phyloP scores from a whole-genome alignment of 495 filamentous ascomycete genomes.

The Pseudevernia furfuracea region DNA sequence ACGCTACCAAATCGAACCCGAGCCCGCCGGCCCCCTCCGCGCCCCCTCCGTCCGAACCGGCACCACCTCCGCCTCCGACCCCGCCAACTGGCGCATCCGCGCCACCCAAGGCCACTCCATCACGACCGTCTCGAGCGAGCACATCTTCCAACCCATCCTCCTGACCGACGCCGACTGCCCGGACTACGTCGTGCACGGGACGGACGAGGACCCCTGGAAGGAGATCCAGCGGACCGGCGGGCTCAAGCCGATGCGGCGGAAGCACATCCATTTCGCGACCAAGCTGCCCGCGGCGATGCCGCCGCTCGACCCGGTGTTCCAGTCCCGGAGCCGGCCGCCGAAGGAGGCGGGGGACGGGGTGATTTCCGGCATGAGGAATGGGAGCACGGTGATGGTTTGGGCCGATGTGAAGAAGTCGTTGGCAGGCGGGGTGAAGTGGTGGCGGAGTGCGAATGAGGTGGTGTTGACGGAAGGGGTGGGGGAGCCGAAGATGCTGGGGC shows the following conservation, averaged over 20 bases:
- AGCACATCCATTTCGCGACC: constrained; percentile 80
- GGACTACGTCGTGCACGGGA: constrained; percentile 71
- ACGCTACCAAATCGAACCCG: constrained; percentile 58
- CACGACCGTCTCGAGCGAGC: constrained; percentile 54
- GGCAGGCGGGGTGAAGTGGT: constrained; percentile 66
- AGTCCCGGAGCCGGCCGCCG: constrained; percentile 8
- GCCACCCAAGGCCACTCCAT: constrained; percentile 84
- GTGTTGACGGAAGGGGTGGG: constrained; percentile 41
- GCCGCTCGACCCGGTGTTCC: constrained; percentile 23
- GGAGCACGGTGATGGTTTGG: constrained; percentile 66
- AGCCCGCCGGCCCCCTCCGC: constrained; percentile 55
- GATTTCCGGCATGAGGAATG: constrained; percentile 75
- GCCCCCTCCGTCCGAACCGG: constrained; percentile 9
- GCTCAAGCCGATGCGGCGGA: constrained; percentile 68
- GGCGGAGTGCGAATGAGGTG: constrained; percentile 80
- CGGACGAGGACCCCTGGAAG: constrained; percentile 68
- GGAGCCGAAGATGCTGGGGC: constrained; percentile 43
- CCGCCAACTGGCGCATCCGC: constrained; percentile 74
- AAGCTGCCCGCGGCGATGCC: constrained; percentile 47
- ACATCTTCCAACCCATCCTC: constrained; percentile 60
- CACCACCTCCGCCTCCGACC: constrained; percentile 31
- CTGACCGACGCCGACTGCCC: constrained; percentile 27
- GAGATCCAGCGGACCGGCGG: constrained; percentile 65
- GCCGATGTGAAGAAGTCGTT: constrained; percentile 64
- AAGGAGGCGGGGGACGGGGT: constrained; percentile 38